Evolutionary conservation across 2,329 filamentous ascomycete species (phyloP).

Genomic region (Nothophaeocryptopus gaeumannii): DNA sequence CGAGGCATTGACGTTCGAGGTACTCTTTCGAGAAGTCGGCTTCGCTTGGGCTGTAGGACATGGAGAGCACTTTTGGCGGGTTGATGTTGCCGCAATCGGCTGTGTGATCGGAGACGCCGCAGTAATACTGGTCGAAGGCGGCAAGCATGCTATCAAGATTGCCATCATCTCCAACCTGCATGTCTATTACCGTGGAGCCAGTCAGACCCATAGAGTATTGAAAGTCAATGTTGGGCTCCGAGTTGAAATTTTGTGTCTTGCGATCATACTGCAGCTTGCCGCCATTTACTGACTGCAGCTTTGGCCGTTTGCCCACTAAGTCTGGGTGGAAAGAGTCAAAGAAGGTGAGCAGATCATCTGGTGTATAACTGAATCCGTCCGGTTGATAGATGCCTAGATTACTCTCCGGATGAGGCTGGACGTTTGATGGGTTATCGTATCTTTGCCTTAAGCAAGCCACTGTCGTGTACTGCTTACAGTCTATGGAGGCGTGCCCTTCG

Average conservation of each 20-base stretch:
- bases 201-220: slow-evolving; percentile 53
- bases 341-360: too few relatives aligned
- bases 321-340: too few relatives aligned
- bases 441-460: slow-evolving; percentile 7
- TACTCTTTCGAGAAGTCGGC: slow-evolving; percentile 51
- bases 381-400: too few relatives aligned
- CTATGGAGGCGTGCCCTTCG: slow-evolving; percentile 2
- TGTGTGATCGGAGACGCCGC: slow-evolving; percentile 40
- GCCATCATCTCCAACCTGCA: slow-evolving; percentile 34
- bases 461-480: slow-evolving; percentile 21
- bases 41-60: slow-evolving; percentile 57
- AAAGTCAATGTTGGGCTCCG: slow-evolving; percentile 50
- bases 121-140: slow-evolving; percentile 11
- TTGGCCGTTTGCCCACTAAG: too few relatives aligned
- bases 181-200: slow-evolving; percentile 46
- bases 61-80: slow-evolving; percentile 54
- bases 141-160: slow-evolving; percentile 48
- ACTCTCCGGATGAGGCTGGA: too few relatives aligned
- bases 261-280: slow-evolving; percentile 42
- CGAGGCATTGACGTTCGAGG: slow-evolving; percentile 43
- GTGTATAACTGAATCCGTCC: too few relatives aligned
- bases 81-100: slow-evolving; percentile 47
- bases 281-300: slow-evolving; percentile 32
- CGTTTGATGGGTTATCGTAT: too few relatives aligned
- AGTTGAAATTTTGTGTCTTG: slow-evolving; percentile 28